Evolutionary conservation across 2,329 filamentous ascomycete species (phyloP).

Genomic region (Verticillium nubilum): DNA sequence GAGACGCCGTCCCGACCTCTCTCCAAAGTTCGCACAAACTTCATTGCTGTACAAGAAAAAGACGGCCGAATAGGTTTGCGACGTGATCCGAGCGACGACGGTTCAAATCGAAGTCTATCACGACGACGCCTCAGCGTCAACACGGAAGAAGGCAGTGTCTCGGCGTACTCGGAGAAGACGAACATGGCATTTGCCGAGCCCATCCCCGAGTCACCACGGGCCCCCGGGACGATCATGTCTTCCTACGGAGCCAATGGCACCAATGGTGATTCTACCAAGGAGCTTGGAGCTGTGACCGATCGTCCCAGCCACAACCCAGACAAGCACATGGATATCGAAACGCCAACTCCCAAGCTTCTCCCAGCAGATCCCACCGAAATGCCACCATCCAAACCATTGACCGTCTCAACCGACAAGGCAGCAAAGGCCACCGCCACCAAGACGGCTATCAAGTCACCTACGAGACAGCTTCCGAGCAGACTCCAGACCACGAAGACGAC

Average conservation of each 20-base stretch:
- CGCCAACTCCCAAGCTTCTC: conserved; percentile 23
- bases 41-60: conserved; percentile 65
- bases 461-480: conserved; percentile 19
- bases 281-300: conserved; percentile 19
- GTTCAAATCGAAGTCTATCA: conserved; percentile 30
- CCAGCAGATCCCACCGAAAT: conserved; percentile 20
- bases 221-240: conserved; percentile 9
- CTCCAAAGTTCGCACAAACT: conserved; percentile 70
- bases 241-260: conserved; percentile 15
- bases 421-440: conserved; percentile 17
- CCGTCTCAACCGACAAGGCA: conserved; percentile 14
- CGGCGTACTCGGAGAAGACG: conserved; percentile 9
- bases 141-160: conserved; percentile 26
- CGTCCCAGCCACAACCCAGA: conserved; percentile 32
- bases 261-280: conserved; percentile 11
- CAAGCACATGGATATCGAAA: conserved; percentile 33
- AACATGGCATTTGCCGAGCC: conserved; percentile 26
- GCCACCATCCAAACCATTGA: not conserved
- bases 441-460: conserved; percentile 21
- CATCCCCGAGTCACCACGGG: conserved; percentile 35
- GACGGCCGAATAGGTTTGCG: conserved; percentile 52
- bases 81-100: conserved; percentile 37
- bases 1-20: conserved; percentile 48
- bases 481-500: conserved; percentile 22
- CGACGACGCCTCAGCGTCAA: conserved; percentile 27